Evolutionary conservation across 768 basidiomycete species (phyloP), one percentile per base, ranked within the genome.

Genomic region (Saitozyma podzolica): DNA sequence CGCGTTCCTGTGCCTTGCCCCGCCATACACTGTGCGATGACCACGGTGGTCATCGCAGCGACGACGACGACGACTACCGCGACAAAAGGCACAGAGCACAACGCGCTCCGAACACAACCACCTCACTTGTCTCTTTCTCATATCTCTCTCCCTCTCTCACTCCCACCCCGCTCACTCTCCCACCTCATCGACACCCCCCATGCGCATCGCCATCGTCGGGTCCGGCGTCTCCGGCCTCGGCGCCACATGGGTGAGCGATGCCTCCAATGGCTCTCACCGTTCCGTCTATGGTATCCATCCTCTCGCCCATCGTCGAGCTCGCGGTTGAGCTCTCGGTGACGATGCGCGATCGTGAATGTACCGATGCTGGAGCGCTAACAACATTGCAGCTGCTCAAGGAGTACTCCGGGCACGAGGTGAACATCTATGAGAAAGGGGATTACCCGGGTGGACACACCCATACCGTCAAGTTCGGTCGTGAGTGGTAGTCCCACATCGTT

Each of bases 311-410:
- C 10, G 52, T 56, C 16, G 29, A 40, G 8, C 14, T 39, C 29
- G 29, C 29, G 29, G 29, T 29, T 5, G 29, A 29, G 29, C 29
- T 29, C 29, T 2, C 49, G 20, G 13, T 52, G 41, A 45, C 20
- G 9, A 40, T 47, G 10, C 13, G 37, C 41, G 29, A 29, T 29
- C 29, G 29, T 29, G 29, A 5, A 29, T 5, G 29, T 29, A 29
- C 29, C 5, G 6, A 11, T 48, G 54, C 54, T 40, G 41, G 14
- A 14, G 29, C 16, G 39, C 51, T 52, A 7, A 52, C 51, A n/a
- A n/a, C n/a, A n/a, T n/a, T n/a, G n/a, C n/a, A 87, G 87, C 82
- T 88, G 16, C 81, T 91, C 62, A 90, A 91, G 66, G 87, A 89
- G 69, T 81, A 86, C 70, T 88, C 87, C 54, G 84, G 86, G 56